phyloP scores from a whole-genome alignment of 305 asterid genomes.

The Ajuga reptans region DNA sequence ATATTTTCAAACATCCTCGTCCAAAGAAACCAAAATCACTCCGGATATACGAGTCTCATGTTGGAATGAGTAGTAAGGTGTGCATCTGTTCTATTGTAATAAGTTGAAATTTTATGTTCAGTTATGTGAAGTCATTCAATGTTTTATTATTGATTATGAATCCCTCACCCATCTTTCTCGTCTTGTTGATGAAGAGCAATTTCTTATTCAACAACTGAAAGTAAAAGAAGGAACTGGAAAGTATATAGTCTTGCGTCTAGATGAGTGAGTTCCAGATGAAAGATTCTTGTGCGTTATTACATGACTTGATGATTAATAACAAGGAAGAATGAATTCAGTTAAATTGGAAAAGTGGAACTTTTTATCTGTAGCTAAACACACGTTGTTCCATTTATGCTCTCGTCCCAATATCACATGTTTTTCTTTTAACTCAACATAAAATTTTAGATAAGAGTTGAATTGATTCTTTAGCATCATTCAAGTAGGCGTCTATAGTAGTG shows the following conservation, averaged over 20 bases:
- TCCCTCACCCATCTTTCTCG: not conserved
- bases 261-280: not conserved
- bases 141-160: constrained; percentile 1
- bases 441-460: not conserved
- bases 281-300: no score
- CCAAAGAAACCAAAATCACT: constrained; percentile 88
- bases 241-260: not conserved
- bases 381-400: not conserved
- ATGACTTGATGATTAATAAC: not conserved
- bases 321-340: not conserved
- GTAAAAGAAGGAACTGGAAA: not conserved
- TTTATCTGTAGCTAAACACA: not conserved
- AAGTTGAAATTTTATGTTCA: constrained; percentile 20
- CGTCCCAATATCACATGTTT: not conserved
- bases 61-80: constrained; percentile 99
- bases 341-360: not conserved
- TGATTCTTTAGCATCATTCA: not conserved
- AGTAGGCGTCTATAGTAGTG: not conserved
- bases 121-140: not conserved
- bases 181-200: not conserved
- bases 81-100: constrained; percentile 37
- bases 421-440: not conserved
- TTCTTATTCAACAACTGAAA: not conserved
- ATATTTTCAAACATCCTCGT: constrained; percentile 75
- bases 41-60: constrained; percentile 86